phyloP scores from a whole-genome alignment of 148 eudicot genomes.

The Amaranthus hypochondriacus region DNA sequence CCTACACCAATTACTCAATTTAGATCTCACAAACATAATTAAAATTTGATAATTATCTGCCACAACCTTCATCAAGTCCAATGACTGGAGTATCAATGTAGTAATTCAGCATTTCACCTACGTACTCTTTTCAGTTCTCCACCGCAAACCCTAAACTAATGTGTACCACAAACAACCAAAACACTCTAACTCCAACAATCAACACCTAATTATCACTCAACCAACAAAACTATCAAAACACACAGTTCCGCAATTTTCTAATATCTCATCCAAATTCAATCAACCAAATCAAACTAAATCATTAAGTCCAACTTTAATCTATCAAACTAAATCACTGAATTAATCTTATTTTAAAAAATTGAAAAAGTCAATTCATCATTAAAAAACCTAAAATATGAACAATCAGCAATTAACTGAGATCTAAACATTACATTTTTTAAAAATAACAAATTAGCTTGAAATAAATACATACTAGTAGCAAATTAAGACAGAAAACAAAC shows the following conservation, averaged over 20 bases:
- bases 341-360: not conserved
- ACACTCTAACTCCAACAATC: not conserved
- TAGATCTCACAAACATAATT: not conserved
- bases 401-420: slow-evolving; percentile 1
- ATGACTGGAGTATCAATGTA: not conserved
- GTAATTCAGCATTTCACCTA: not conserved
- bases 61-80: not conserved
- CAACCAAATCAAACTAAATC: not conserved
- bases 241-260: slow-evolving; percentile 8
- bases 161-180: not conserved
- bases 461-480: not conserved
- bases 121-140: not conserved
- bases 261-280: slow-evolving; percentile 13
- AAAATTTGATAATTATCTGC: not conserved
- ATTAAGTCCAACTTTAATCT: slow-evolving; percentile 6
- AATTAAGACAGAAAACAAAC: not conserved
- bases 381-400: not conserved
- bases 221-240: slow-evolving; percentile 6
- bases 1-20: not conserved
- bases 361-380: not conserved
- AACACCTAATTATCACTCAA: slow-evolving; percentile 3
- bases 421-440: slow-evolving; percentile 4
- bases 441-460: slow-evolving; percentile 1
- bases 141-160: not conserved
- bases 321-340: not conserved